phyloP scores from a whole-genome alignment of 805 yeast species.

The Monosporozyma siamensis region DNA sequence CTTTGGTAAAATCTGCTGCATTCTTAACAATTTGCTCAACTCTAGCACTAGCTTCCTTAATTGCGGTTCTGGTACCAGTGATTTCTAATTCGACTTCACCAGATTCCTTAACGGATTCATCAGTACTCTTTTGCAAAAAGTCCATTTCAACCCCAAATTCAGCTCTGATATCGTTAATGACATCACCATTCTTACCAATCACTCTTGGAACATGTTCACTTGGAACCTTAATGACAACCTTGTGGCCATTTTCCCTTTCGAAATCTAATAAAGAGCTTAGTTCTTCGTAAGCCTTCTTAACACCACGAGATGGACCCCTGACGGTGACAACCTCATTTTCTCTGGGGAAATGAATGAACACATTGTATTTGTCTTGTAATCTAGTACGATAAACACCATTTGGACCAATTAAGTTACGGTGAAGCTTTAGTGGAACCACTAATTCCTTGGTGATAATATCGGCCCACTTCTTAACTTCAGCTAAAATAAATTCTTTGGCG shows the following conservation, averaged over 20 bases:
- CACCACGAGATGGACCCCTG: constrained; percentile 88
- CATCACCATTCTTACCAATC: constrained; percentile 84
- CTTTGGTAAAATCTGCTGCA: constrained; percentile 50
- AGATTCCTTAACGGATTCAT: constrained; percentile 35
- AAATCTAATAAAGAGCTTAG: constrained; percentile 72
- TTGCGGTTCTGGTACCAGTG: constrained; percentile 68
- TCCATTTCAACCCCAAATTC: constrained; percentile 45
- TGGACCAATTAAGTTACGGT: constrained; percentile 74
- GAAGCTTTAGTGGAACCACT: constrained; percentile 67
- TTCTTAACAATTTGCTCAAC: constrained; percentile 57
- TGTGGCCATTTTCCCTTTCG: constrained; percentile 78
- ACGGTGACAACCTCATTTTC: constrained; percentile 54
- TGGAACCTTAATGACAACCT: constrained; percentile 57
- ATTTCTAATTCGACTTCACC: constrained; percentile 57
- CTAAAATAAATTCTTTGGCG: constrained; percentile 49
- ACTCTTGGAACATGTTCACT: constrained; percentile 67
- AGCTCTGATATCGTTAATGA: constrained; percentile 70
- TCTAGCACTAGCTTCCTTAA: constrained; percentile 58
- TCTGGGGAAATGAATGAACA: constrained; percentile 67
- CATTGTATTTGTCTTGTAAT: constrained; percentile 80
- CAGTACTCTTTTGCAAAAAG: constrained; percentile 32
- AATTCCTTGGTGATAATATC: constrained; percentile 66
- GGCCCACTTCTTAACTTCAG: constrained; percentile 64
- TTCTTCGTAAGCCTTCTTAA: constrained; percentile 73
- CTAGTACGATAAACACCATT: constrained; percentile 74